Conservation (phyloP, 306 rosid species). For the Mimosa bimucronata region DNA sequence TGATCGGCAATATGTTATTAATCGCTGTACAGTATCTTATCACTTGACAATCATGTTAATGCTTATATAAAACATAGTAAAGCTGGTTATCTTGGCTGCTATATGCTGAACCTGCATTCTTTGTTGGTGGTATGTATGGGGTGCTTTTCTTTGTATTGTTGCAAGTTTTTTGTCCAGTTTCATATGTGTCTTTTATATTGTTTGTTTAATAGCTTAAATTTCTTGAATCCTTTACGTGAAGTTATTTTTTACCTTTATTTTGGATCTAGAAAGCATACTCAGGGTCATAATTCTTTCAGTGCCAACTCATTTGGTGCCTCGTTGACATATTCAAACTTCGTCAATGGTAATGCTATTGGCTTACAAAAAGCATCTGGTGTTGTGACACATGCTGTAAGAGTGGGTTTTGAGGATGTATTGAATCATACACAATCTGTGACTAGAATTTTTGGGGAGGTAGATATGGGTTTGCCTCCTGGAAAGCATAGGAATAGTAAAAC, state of each 20-base stretch:
- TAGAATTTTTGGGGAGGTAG: slow-evolving; percentile 66
- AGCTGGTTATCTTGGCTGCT: slow-evolving; percentile 30
- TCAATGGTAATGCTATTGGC: slow-evolving; percentile 65
- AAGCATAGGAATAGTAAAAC: slow-evolving; percentile 58
- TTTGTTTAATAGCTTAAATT: slow-evolving; percentile 28
- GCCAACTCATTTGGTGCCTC: slow-evolving; percentile 78
- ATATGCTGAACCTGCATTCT: neutral
- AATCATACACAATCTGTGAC: slow-evolving; percentile 56
- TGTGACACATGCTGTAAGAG: slow-evolving; percentile 63
- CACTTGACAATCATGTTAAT: slow-evolving; percentile 15
- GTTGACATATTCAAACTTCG: slow-evolving; percentile 64
- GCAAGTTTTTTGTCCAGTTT: slow-evolving; percentile 14
- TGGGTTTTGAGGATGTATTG: slow-evolving; percentile 74
- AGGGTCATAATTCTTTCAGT: slow-evolving; percentile 83
- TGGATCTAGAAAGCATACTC: slow-evolving; percentile 82
- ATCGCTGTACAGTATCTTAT: slow-evolving; percentile 22
- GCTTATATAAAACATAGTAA: slow-evolving; percentile 16
- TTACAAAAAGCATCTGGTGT: slow-evolving; percentile 63
- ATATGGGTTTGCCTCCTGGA: slow-evolving; percentile 60
- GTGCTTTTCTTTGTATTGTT: slow-evolving; percentile 10
- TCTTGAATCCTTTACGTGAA: slow-evolving; percentile 45
- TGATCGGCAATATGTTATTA: slow-evolving; percentile 14
- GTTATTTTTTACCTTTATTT: slow-evolving; percentile 53
- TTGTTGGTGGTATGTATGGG: neutral
- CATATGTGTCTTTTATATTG: slow-evolving; percentile 28